Evolutionary conservation across 2,329 filamentous ascomycete species (phyloP).

Genomic region (Daldinia sp.): DNA sequence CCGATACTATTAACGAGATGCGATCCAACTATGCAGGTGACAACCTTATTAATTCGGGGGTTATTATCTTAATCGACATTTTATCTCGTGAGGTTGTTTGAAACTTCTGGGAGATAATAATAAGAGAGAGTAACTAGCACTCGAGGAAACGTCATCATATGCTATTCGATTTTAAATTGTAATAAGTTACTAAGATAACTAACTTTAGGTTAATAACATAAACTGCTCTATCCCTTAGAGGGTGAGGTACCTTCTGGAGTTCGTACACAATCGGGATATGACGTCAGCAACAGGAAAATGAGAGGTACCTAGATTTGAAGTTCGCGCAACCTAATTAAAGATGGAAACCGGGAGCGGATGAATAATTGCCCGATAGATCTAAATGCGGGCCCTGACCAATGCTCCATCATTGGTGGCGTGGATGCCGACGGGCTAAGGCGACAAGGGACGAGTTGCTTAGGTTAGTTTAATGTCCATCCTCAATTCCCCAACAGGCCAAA

Average conservation of each 20-base stretch:
- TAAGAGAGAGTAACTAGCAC: background rate
- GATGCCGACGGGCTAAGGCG: background rate
- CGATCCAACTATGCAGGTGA: background rate
- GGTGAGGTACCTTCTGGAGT: too few relatives aligned
- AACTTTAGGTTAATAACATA: too few relatives aligned
- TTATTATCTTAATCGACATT: background rate
- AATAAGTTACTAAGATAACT: too few relatives aligned
- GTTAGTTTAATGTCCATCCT: background rate
- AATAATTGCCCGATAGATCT: slow-evolving; percentile 1
- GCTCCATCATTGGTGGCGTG: background rate
- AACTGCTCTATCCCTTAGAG: too few relatives aligned
- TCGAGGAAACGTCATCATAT: slow-evolving; percentile 1
- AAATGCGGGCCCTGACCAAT: background rate
- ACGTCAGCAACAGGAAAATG: background rate
- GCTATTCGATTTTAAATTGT: background rate
- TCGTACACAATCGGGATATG: background rate
- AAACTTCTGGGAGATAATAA: background rate
- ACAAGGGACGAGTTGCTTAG: too few relatives aligned
- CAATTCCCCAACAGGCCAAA: too few relatives aligned
- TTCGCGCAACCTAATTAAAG: background rate
- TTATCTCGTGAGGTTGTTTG: background rate
- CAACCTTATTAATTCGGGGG: background rate
- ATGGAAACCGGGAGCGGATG: slow-evolving; percentile 20
- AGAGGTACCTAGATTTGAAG: background rate
- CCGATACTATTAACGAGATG: background rate